Percentiles rank a stretch among this genome's conserved stretches.
phyloP scores from a whole-genome alignment of 306 rosid species.

The Quercus ilex region DNA sequence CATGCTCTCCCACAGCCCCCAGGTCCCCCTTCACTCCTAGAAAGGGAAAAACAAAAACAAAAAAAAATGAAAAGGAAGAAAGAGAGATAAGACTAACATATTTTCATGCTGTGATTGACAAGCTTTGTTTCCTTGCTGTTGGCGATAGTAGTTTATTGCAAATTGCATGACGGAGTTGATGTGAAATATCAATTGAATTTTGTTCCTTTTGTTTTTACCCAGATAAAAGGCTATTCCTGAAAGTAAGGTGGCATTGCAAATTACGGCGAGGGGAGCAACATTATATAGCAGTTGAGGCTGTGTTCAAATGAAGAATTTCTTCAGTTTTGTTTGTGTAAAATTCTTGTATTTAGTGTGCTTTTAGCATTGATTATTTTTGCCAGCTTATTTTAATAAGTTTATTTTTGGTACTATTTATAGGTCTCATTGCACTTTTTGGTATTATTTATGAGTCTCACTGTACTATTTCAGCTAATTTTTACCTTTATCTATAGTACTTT shows the following conservation, averaged over 20 bases:
- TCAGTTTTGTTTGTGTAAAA: conserved; percentile 6
- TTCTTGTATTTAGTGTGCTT: too few relatives aligned
- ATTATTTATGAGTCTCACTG: too few relatives aligned
- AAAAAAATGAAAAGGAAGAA: fast-evolving
- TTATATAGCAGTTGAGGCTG: not conserved
- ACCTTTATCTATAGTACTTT: fast-evolving
- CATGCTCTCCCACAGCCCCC: too few relatives aligned
- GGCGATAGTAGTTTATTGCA: not conserved
- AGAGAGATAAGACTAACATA: too few relatives aligned
- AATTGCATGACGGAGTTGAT: not conserved
- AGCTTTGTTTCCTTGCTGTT: not conserved
- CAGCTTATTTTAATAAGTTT: too few relatives aligned
- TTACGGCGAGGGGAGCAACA: not conserved
- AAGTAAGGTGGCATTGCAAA: not conserved
- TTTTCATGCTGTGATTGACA: too few relatives aligned
- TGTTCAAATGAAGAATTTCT: conserved; percentile 3
- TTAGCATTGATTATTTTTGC: too few relatives aligned
- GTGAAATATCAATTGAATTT: not conserved
- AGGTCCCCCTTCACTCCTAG: too few relatives aligned
- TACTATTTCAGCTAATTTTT: too few relatives aligned
- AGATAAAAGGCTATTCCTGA: not conserved
- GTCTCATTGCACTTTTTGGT: fast-evolving
- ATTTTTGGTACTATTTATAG: fast-evolving
- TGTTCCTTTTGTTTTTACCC: not conserved
- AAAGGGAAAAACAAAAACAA: too few relatives aligned